Conservation (phyloP, 1,284 basidiomycete species). For the Pholiota adiposa region DNA sequence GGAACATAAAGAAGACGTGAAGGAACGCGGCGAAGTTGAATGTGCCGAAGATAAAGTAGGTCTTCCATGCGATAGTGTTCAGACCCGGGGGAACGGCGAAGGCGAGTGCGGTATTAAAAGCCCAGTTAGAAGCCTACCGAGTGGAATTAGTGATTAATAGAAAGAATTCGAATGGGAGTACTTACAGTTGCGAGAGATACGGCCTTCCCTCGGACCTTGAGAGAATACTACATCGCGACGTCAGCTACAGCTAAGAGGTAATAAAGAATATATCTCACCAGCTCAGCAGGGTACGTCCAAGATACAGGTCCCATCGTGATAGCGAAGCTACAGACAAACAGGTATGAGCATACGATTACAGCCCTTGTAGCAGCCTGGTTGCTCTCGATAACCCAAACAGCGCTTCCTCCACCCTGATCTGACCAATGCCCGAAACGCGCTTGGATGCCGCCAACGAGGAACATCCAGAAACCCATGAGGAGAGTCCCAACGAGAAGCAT, state of each 20-base stretch:
- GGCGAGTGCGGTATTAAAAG: constrained; percentile 75
- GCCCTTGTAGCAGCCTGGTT: constrained; percentile 63
- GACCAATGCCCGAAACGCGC: constrained; percentile 70
- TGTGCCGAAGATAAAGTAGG: constrained; percentile 77
- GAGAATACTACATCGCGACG: constrained; percentile 45
- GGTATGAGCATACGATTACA: constrained; percentile 77
- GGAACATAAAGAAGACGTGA: constrained; percentile 76
- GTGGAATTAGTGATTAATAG: background rate
- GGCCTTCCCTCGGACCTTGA: constrained; percentile 75
- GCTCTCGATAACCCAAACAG: constrained; percentile 64
- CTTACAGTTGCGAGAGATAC: constrained; percentile 57
- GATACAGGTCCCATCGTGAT: constrained; percentile 79
- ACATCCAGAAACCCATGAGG: constrained; percentile 77
- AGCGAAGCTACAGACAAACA: constrained; percentile 76
- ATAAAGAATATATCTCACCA: constrained; percentile 33
- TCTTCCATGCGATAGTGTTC: constrained; percentile 56
- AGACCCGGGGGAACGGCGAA: constrained; percentile 66
- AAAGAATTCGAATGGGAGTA: background rate
- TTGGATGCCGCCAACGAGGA: constrained; percentile 77
- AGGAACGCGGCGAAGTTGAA: constrained; percentile 77
- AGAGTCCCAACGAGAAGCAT: constrained; percentile 69
- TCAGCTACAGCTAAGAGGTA: background rate
- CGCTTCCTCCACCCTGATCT: constrained; percentile 34
- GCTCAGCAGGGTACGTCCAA: constrained; percentile 70
- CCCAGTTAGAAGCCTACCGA: constrained; percentile 61